phyloP scores from a whole-genome alignment of 495 filamentous ascomycete genomes.

The Amniculicola lignicola region DNA sequence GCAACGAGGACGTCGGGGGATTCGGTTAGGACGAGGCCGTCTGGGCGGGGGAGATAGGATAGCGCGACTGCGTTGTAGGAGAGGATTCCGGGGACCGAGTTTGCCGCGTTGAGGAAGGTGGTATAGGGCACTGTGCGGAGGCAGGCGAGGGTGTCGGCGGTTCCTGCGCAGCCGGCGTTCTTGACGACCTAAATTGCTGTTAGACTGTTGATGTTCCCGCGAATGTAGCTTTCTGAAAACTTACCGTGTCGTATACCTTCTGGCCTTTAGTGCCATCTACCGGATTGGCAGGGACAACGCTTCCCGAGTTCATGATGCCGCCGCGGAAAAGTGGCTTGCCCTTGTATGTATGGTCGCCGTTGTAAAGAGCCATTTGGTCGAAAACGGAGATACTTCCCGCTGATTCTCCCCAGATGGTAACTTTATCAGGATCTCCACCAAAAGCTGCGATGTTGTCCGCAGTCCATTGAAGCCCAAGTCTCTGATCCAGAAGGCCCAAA shows the following conservation, averaged over 20 bases:
- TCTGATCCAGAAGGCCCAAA: slow-evolving; percentile 42
- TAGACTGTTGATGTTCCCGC: slow-evolving; percentile 1
- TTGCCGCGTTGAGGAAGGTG: slow-evolving; percentile 60
- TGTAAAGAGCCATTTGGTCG: slow-evolving; percentile 51
- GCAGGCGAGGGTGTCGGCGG: slow-evolving; percentile 59
- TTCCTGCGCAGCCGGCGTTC: slow-evolving; percentile 56
- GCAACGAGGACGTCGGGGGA: slow-evolving; percentile 46
- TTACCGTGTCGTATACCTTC: slow-evolving; percentile 56
- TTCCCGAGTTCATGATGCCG: slow-evolving; percentile 71
- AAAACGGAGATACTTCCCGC: slow-evolving; percentile 69
- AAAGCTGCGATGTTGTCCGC: slow-evolving; percentile 42
- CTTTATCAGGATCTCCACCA: slow-evolving; percentile 43
- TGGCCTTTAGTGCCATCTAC: slow-evolving; percentile 65
- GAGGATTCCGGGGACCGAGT: slow-evolving; percentile 62
- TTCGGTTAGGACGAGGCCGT: slow-evolving; percentile 45
- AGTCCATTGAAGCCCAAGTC: slow-evolving; percentile 39
- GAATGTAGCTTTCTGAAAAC: background rate
- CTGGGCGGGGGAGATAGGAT: slow-evolving; percentile 45
- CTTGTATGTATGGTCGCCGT: slow-evolving; percentile 67
- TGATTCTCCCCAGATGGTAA: slow-evolving; percentile 72
- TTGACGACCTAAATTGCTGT: slow-evolving; percentile 45
- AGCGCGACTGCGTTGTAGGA: slow-evolving; percentile 52
- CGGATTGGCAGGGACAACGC: slow-evolving; percentile 58
- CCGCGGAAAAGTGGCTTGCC: slow-evolving; percentile 66
- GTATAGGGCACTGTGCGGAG: slow-evolving; percentile 58